phyloP scores from a whole-genome alignment of 768 basidiomycete genomes.

The Serendipita indica region DNA sequence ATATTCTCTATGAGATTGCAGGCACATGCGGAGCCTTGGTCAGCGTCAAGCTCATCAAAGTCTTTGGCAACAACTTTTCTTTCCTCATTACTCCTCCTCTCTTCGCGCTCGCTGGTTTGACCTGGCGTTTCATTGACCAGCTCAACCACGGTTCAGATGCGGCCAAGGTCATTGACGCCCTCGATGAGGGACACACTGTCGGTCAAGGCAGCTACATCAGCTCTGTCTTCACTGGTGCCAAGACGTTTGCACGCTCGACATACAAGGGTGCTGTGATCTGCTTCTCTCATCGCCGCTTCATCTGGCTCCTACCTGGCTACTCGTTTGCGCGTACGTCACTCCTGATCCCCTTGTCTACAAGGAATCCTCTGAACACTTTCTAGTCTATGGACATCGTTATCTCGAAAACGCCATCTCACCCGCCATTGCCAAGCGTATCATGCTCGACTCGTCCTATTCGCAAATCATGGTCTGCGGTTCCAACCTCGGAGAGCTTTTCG shows the following conservation, averaged over 20 bases:
- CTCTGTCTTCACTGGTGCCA: not conserved
- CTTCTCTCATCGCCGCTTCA: constrained; percentile 13
- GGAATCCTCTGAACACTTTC: not conserved
- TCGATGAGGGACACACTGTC: constrained; percentile 5
- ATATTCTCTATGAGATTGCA: constrained; percentile 20
- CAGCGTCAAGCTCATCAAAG: constrained; percentile 17
- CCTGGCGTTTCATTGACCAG: constrained; percentile 15
- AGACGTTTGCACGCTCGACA: not conserved
- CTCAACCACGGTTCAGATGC: not conserved
- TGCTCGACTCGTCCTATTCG: constrained; percentile 18
- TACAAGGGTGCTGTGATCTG: not conserved
- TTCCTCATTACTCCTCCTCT: constrained; percentile 17
- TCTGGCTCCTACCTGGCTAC: constrained; percentile 15
- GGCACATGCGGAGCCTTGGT: constrained; percentile 20
- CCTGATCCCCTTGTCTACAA: not conserved
- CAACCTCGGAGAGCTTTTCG: constrained; percentile 20
- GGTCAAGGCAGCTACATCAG: not conserved
- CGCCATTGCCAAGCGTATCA: constrained; percentile 19
- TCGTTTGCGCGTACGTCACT: not conserved
- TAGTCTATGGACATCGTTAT: constrained; percentile 16
- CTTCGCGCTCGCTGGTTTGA: constrained; percentile 15
- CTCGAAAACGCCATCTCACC: constrained; percentile 19
- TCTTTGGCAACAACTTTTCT: constrained; percentile 19
- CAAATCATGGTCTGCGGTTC: constrained; percentile 21
- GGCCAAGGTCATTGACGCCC: not conserved